Evolutionary conservation across 2,329 filamentous ascomycete species (phyloP).

Genomic region (Diplodia intermedia): DNA sequence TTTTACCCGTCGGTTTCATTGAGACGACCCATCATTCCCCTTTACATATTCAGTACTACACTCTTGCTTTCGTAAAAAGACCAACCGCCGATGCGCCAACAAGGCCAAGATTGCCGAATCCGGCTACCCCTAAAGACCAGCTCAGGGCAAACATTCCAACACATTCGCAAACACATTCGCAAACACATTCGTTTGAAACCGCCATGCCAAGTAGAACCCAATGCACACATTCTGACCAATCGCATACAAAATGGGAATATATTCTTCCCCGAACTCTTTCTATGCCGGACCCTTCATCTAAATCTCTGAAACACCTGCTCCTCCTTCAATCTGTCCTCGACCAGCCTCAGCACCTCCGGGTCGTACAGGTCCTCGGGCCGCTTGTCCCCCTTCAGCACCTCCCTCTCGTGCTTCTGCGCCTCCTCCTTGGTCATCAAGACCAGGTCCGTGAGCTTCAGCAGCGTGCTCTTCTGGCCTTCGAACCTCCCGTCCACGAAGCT

Average conservation of each 20-base stretch:
- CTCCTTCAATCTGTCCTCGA: constrained; percentile 72
- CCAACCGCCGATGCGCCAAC: constrained; percentile 25
- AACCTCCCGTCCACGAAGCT: constrained; percentile 70
- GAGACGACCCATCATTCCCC: not conserved
- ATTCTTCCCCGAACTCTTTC: too few relatives aligned
- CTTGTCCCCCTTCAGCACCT: constrained; percentile 75
- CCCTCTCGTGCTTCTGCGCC: constrained; percentile 77
- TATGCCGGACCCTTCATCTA: constrained; percentile 37
- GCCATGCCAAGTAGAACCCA: not conserved
- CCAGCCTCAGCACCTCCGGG: constrained; percentile 67
- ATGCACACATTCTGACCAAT: not conserved
- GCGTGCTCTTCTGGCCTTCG: constrained; percentile 79
- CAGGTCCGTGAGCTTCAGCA: constrained; percentile 71
- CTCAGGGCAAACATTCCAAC: not conserved
- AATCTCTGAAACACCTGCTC: constrained; percentile 64
- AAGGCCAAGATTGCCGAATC: constrained; percentile 29
- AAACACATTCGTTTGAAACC: not conserved
- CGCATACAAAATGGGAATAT: not conserved
- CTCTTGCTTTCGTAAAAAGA: constrained; percentile 4
- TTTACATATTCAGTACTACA: too few relatives aligned
- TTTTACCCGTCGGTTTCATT: not conserved
- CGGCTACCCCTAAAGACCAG: constrained; percentile 31
- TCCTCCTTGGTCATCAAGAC: constrained; percentile 96
- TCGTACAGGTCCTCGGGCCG: constrained; percentile 76
- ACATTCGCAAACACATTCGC: not conserved